phyloP scores from a whole-genome alignment of 441 rosid genomes.

The Adansonia rubrostipa region DNA sequence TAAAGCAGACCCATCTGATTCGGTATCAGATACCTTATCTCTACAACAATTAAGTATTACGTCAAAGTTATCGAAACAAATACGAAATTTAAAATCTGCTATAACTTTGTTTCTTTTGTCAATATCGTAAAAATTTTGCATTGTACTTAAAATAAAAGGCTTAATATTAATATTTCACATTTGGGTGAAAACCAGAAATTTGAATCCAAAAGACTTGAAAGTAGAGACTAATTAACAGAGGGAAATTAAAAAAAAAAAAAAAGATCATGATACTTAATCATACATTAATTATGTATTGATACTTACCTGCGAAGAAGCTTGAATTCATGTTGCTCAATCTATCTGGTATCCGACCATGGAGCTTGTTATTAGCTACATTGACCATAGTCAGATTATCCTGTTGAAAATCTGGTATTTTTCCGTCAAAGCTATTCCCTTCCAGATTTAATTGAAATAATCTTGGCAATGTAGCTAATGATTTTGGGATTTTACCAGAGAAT shows the following conservation, averaged over 20 bases:
- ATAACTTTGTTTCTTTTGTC: background rate
- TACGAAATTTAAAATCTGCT: background rate
- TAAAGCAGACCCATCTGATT: background rate
- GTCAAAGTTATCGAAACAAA: background rate
- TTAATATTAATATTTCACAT: background rate
- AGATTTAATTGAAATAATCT: constrained; percentile 48
- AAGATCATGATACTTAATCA: background rate
- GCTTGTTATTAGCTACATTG: constrained; percentile 58
- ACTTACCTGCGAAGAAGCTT: constrained; percentile 51
- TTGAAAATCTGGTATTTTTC: constrained; percentile 53
- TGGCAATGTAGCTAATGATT: constrained; percentile 42
- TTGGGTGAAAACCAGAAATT: background rate
- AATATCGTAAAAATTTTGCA: background rate
- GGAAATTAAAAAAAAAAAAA: background rate
- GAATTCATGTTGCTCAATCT: constrained; percentile 44
- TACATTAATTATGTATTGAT: background rate
- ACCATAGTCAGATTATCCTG: constrained; percentile 41
- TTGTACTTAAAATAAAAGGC: background rate
- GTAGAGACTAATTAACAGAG: background rate
- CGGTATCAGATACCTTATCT: background rate
- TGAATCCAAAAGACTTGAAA: background rate
- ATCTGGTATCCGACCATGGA: constrained; percentile 59
- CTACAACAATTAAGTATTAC: background rate
- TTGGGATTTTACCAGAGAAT: constrained; percentile 56
- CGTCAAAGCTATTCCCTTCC: constrained; percentile 56